Evolutionary conservation across 1,284 basidiomycete species (phyloP), one percentile per base, ranked within the genome.

Genomic region (Entoloma clypeatum): DNA sequence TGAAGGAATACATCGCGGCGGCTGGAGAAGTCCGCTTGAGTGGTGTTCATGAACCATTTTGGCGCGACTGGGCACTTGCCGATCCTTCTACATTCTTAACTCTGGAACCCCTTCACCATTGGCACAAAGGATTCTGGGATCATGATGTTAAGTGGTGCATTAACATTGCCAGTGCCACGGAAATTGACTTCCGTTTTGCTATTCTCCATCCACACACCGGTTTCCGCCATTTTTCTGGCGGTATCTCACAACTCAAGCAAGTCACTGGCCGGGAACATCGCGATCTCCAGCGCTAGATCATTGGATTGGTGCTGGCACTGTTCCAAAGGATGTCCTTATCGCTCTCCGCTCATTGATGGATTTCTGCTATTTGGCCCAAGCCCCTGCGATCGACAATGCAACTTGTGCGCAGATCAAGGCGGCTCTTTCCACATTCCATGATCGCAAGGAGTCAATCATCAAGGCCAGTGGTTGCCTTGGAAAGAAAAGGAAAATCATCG

Each of bases 291-390:
- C 46, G 49, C 9, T 56, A 53, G 22, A 40, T 66, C 10, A 33
- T 68, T 13, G 22, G 48, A 7, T 39, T 61, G 57, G 65, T 31
- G 56, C 57, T 7, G 49, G 53, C 31, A 55, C 57, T 22, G 50
- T 52, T 3, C 11, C 33, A 21, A 24, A 36, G 0, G 8, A 44
- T 0, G 51, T 64, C 25, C 31, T 64, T 11, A 45, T 44, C 13
- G 54, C 52, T 1, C 32, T 68, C 8, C 44, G 47, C 13, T 47
- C 58, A 5, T 48, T 66, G 2, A 46, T 61, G 26, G 57, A 66
- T 27, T 67, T 66, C 39, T 41, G 52, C 7, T 64, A 59, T 46
- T 49, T 56, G 10, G 53, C 53, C 0, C 62, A 64, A 45, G 33
- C 51, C 2, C 51, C 36, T 2, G 32, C 45, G 10, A 54, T 62